phyloP scores from a whole-genome alignment of 345 rosid genomes.

The Erodium maritimum region DNA sequence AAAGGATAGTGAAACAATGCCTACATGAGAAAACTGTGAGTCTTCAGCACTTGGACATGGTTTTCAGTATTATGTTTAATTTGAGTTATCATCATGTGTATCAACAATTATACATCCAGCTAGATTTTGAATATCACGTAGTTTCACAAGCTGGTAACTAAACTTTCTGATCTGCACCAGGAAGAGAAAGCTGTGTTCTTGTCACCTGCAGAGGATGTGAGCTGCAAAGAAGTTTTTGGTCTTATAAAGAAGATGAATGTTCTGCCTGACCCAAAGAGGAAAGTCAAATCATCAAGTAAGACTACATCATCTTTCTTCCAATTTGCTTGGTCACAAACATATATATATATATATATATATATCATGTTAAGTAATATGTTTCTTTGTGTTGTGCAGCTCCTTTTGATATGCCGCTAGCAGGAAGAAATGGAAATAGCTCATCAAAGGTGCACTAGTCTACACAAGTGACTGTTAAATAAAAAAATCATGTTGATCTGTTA shows the following conservation, averaged over 20 bases:
- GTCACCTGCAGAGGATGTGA: constrained; percentile 46
- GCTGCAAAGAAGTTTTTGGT: constrained; percentile 49
- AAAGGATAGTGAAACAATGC: constrained; percentile 28
- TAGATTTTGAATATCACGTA: neutral
- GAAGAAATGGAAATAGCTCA: constrained; percentile 28
- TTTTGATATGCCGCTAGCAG: constrained; percentile 31
- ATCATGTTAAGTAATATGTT: constrained; percentile 1
- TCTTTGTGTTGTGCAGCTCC: constrained; percentile 31
- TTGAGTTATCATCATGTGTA: neutral
- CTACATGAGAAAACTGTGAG: constrained; percentile 57
- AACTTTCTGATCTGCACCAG: constrained; percentile 32
- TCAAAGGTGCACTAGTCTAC: constrained; percentile 41
- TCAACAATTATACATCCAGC: neutral
- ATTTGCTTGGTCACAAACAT: constrained; percentile 1
- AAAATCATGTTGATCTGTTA: too few relatives aligned
- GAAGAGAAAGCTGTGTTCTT: constrained; percentile 31
- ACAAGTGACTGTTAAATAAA: neutral
- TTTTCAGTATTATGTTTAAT: neutral
- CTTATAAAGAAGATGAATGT: constrained; percentile 59
- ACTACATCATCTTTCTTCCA: constrained; percentile 6
- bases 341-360: neutral
- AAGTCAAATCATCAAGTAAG: constrained; percentile 57
- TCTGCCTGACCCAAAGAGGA: constrained; percentile 46
- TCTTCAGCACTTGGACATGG: constrained; percentile 7
- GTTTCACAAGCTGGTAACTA: constrained; percentile 5